Conservation (phyloP, 2,329 filamentous ascomycete genomes). For the Daldinia sp. region DNA sequence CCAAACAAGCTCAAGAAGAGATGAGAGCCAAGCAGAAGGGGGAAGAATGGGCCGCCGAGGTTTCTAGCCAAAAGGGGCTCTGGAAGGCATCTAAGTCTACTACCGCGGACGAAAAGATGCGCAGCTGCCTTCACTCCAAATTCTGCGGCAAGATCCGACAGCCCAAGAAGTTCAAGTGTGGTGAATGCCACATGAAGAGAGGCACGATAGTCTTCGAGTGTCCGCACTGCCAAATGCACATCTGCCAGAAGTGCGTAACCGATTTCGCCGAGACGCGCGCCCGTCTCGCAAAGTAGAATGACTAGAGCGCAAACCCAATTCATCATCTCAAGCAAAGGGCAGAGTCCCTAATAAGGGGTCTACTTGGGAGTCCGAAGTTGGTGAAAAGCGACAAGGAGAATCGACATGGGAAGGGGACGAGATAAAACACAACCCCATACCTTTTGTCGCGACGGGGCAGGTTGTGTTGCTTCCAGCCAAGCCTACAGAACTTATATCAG, state of each 20-base stretch:
- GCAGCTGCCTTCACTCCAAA: slow-evolving; percentile 38
- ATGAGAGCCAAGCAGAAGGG: slow-evolving; percentile 1
- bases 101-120: slow-evolving; percentile 33
- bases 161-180: slow-evolving; percentile 40
- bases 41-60: slow-evolving; percentile 9
- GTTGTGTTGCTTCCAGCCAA: not conserved
- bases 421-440: no score
- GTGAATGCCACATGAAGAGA: slow-evolving; percentile 33
- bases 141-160: slow-evolving; percentile 36
- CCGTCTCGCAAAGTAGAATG: not conserved
- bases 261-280: slow-evolving; percentile 30
- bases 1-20: slow-evolving; percentile 24
- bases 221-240: slow-evolving; percentile 33
- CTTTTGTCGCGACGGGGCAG: not conserved
- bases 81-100: slow-evolving; percentile 27
- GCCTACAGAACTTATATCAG: no score
- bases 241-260: slow-evolving; percentile 41
- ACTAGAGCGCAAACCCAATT: not conserved
- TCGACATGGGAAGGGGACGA: not conserved
- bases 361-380: not conserved
- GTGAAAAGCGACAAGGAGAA: not conserved
- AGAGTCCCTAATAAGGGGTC: not conserved
- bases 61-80: slow-evolving; percentile 31
- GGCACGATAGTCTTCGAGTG: slow-evolving; percentile 40
- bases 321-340: not conserved